Conservation (phyloP, 176 grass and related monocot genomes). For the Urochloa ruziziensis region DNA sequence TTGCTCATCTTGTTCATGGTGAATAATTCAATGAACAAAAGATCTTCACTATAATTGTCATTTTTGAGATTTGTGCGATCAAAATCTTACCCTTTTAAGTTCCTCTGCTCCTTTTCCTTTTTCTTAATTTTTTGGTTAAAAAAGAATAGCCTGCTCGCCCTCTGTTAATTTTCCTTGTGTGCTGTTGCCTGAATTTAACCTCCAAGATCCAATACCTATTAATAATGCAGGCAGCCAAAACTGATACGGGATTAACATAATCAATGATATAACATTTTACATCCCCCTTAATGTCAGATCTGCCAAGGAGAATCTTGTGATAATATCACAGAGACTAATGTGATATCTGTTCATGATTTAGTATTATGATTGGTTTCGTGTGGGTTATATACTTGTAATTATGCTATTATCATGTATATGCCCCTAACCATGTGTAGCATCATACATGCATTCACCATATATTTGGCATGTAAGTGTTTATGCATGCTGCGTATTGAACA, state of each 20-base stretch:
- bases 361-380: not conserved
- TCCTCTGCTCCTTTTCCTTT: not conserved
- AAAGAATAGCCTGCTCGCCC: not conserved
- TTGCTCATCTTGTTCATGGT: not conserved
- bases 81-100: not conserved
- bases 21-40: not conserved
- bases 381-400: not conserved
- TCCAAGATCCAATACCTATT: conserved; percentile 7
- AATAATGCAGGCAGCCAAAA: not conserved
- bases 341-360: not conserved
- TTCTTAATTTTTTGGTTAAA: not conserved
- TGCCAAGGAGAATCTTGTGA: not conserved
- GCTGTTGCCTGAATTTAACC: not conserved
- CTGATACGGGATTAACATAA: not conserved
- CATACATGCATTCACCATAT: not conserved
- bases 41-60: not conserved
- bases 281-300: not conserved
- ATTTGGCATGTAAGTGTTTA: not conserved
- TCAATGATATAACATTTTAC: not conserved
- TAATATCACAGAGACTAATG: not conserved
- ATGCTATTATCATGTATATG: not conserved
- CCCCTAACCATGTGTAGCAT: not conserved
- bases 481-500: not conserved
- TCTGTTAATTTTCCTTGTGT: not conserved
- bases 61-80: not conserved